A percentile compares a stretch with the other conserved stretches of the same genome.
Evolutionary conservation across 2,329 filamentous ascomycete species (phyloP).

Genomic region (Ascosphaera acerosa): DNA sequence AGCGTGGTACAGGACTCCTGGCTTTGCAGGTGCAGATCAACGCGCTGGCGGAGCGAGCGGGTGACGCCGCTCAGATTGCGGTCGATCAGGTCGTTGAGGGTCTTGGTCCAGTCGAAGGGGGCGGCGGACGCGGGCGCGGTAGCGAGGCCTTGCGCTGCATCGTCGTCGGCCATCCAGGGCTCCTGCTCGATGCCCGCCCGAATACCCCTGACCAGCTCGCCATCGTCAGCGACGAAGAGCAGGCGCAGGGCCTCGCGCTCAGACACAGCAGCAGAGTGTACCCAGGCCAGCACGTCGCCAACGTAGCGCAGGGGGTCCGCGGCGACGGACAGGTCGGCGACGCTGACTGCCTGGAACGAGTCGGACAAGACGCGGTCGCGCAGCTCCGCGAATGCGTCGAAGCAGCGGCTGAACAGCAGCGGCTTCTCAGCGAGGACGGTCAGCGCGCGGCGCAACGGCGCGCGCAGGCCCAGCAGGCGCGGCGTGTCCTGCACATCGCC

Average conservation of each 20-base stretch:
- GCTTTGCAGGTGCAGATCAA: conserved; percentile 76
- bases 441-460: conserved; percentile 58
- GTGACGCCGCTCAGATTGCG: conserved; percentile 60
- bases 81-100: conserved; percentile 66
- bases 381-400: conserved; percentile 81
- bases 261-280: conserved; percentile 78
- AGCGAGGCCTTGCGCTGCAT: conserved; percentile 26
- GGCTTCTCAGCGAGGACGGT: conserved; percentile 74
- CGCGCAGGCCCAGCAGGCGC: no score
- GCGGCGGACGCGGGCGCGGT: neutral
- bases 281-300: conserved; percentile 94
- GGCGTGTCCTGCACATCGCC: no score
- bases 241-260: conserved; percentile 81
- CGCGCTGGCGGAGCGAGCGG: conserved; percentile 61
- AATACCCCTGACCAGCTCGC: conserved; percentile 64
- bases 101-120: conserved; percentile 53
- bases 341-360: conserved; percentile 75
- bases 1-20: conserved; percentile 74
- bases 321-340: conserved; percentile 31
- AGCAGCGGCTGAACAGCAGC: conserved; percentile 71
- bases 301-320: conserved; percentile 69
- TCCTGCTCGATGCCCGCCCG: conserved; percentile 59
- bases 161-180: conserved; percentile 47
- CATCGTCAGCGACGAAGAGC: conserved; percentile 71
- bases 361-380: conserved; percentile 69